Conservation (phyloP, 192 early-diverging fungal genomes). For the Allomyces macrogynus region DNA sequence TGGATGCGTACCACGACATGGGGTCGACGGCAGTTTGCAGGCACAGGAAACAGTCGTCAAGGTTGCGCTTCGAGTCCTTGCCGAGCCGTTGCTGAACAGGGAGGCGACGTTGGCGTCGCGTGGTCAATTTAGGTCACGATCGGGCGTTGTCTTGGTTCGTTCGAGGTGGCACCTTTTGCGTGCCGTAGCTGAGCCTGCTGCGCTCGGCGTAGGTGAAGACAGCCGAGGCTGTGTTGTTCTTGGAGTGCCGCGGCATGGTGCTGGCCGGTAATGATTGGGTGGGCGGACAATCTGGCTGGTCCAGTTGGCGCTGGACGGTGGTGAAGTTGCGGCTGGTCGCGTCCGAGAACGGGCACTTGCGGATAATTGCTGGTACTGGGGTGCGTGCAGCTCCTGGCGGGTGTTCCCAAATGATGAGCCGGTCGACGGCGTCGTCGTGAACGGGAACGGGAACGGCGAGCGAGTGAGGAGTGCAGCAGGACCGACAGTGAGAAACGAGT, state of each 20-base stretch:
- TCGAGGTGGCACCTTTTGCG: slow-evolving; percentile 20
- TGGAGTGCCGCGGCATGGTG: slow-evolving; percentile 67
- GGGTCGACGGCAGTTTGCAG: slow-evolving; percentile 53
- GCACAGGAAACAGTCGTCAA: slow-evolving; percentile 76
- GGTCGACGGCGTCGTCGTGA: too few relatives aligned
- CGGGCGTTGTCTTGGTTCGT: too few relatives aligned
- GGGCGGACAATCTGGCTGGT: neutral
- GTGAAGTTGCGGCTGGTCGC: neutral
- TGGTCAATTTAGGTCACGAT: too few relatives aligned
- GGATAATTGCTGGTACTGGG: too few relatives aligned
- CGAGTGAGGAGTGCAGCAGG: too few relatives aligned
- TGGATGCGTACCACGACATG: slow-evolving; percentile 26
- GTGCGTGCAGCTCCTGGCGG: too few relatives aligned
- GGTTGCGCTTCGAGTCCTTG: slow-evolving; percentile 57
- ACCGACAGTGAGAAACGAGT: too few relatives aligned
- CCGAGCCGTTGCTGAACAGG: slow-evolving; percentile 72
- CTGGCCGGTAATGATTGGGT: neutral
- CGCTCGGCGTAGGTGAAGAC: slow-evolving; percentile 84
- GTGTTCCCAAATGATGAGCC: too few relatives aligned
- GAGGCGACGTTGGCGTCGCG: too few relatives aligned
- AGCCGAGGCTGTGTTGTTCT: slow-evolving; percentile 75
- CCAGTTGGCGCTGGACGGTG: neutral
- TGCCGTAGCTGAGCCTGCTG: slow-evolving; percentile 72
- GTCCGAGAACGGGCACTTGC: too few relatives aligned
- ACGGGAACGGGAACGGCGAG: too few relatives aligned